Evolutionary conservation across 306 rosid genomes (phyloP).

Genomic region (Cucumis cinereus): DNA sequence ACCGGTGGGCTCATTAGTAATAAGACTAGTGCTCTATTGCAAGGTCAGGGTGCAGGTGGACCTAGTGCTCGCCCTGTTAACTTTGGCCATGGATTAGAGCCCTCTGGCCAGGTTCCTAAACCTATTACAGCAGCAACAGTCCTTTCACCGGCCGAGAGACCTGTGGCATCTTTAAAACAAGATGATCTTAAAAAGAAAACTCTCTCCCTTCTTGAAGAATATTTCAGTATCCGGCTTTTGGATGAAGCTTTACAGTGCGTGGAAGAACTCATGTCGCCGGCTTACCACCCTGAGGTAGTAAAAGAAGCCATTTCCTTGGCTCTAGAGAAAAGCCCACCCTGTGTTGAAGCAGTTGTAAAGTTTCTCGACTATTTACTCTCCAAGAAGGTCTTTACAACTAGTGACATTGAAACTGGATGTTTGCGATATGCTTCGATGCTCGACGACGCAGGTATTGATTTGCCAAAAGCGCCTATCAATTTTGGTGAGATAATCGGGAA

Average conservation of each 20-base stretch:
- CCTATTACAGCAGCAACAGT: constrained; percentile 16
- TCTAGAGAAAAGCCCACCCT: constrained; percentile 63
- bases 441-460: constrained; percentile 63
- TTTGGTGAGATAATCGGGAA: constrained; percentile 76
- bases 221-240: constrained; percentile 48
- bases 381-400: constrained; percentile 38
- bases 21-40: constrained; percentile 70
- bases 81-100: constrained; percentile 23
- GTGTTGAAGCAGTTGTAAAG: constrained; percentile 46
- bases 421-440: constrained; percentile 52
- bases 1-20: constrained; percentile 59
- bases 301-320: constrained; percentile 76
- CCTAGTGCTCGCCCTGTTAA: constrained; percentile 38
- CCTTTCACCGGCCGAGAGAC: constrained; percentile 28
- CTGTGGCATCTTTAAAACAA: constrained; percentile 28
- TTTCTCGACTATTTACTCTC: constrained; percentile 46
- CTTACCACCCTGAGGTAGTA: constrained; percentile 70
- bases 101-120: constrained; percentile 38
- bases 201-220: constrained; percentile 63
- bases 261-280: constrained; percentile 76
- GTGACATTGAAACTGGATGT: constrained; percentile 64
- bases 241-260: constrained; percentile 83
- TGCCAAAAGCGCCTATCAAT: constrained; percentile 71
- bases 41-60: constrained; percentile 27
- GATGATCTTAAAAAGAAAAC: constrained; percentile 51